A percentile compares a stretch with the other conserved stretches of the same genome.
Conservation (phyloP, 768 basidiomycete genomes). For the Ephemerocybe angulata region DNA sequence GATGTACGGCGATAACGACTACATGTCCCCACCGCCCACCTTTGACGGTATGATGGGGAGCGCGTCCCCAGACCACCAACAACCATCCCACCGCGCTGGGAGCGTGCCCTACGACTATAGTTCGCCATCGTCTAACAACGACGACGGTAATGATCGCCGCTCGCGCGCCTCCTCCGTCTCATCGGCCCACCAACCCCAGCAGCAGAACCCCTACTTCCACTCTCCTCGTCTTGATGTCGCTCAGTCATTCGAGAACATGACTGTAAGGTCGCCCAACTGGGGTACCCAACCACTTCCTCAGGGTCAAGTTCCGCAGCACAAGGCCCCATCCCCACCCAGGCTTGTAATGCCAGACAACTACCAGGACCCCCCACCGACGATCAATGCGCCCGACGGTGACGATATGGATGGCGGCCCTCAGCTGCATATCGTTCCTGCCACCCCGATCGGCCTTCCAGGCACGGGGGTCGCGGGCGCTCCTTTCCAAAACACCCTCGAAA, state of each 20-base stretch:
- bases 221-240: constrained; percentile 60
- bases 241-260: constrained; percentile 57
- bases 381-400: constrained; percentile 39
- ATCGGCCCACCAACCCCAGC: constrained; percentile 34
- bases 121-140: constrained; percentile 57
- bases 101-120: constrained; percentile 53
- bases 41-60: constrained; percentile 4
- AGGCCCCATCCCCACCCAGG: constrained; percentile 63
- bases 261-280: constrained; percentile 66
- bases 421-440: constrained; percentile 80
- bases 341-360: constrained; percentile 50
- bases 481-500: constrained; percentile 49
- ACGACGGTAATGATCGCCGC: constrained; percentile 45
- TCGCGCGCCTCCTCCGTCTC: constrained; percentile 68
- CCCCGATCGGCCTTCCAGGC: constrained; percentile 66
- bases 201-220: constrained; percentile 35
- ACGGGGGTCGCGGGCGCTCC: constrained; percentile 39
- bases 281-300: constrained; percentile 42
- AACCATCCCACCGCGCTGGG: constrained; percentile 21
- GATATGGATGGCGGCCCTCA: constrained; percentile 49
- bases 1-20: constrained; percentile 55
- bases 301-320: constrained; percentile 27
- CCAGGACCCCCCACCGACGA: constrained; percentile 29
- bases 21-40: constrained; percentile 31
- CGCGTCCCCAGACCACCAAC: constrained; percentile 12